Percentiles rank a stretch among this genome's conserved stretches.
Evolutionary conservation across 495 filamentous ascomycete species (phyloP).

Genomic region (Xylaria nigripes): DNA sequence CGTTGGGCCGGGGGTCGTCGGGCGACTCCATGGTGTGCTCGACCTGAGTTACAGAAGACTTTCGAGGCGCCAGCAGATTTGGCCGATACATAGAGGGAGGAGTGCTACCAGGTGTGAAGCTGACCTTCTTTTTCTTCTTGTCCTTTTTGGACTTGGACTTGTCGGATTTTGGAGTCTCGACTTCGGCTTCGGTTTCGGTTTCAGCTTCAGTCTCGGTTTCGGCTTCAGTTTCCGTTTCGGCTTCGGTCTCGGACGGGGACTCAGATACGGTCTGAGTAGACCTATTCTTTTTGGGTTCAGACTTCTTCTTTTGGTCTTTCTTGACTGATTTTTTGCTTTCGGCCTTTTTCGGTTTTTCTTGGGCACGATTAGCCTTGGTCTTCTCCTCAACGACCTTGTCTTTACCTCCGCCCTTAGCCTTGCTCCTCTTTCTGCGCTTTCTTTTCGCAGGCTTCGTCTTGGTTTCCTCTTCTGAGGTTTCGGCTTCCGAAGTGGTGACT

Average conservation of each 20-base stretch:
- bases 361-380: conserved; percentile 4
- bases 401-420: conserved; percentile 1
- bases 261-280: not conserved
- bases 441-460: not conserved
- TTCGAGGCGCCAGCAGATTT: conserved; percentile 28
- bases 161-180: not conserved
- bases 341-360: conserved; percentile 2
- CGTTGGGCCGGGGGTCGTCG: conserved; percentile 41
- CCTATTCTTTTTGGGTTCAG: conserved; percentile 9
- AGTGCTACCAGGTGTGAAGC: not conserved
- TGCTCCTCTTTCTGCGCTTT: not conserved
- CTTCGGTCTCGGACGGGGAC: conserved; percentile 5
- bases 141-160: conserved; percentile 4
- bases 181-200: conserved; percentile 5
- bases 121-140: conserved; percentile 6
- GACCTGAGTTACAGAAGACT: conserved; percentile 32
- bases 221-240: conserved; percentile 8
- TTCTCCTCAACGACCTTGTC: conserved; percentile 2
- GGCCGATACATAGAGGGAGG: conserved; percentile 11
- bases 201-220: conserved; percentile 7
- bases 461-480: conserved; percentile 3
- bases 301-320: conserved; percentile 9
- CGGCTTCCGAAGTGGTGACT: conserved; percentile 6
- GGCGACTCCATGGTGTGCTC: conserved; percentile 36
- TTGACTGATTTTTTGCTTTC: conserved; percentile 8